Base-by-base conservation (phyloP, 306 rosid genomes). In the Malus domestica region DNA sequence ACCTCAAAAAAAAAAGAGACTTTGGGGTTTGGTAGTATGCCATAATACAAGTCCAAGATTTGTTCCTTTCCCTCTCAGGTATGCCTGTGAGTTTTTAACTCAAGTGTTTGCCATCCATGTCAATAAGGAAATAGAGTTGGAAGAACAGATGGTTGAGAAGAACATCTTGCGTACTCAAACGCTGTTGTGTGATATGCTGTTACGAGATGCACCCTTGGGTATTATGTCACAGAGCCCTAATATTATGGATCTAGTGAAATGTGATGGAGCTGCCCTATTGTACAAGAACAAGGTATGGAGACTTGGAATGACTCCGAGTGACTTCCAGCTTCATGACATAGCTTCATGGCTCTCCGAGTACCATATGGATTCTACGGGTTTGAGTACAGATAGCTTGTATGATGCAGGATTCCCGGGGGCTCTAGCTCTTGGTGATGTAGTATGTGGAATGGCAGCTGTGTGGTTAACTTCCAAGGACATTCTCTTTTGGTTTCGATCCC, bases 61-160 rank as follows among this genome's bases (percentile, higher is more conserved):
- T 80, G 92, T 95, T 79, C 96, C 98, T 23, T 95, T 95, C 85
- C 98, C 98, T 81, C 97, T 95, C 64, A 85, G 98, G 83, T 95
- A 92, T 87, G 98, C 98, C 67, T 95, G 98, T 79, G 98, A 95
- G 75, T 95, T 95, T 64, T 89, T 95, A 75, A 88, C 96, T 70
- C 98, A 95, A 86, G 98, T 92, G 49, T 95, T 95, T 89, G 95
- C 95, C 76, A 89, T 95, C 80, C 97, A 95, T 84, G 97, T 95
- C 80, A 90, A 90, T 81, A 95, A 86, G 85, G 98, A 92, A 83
- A 46, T 92, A 42, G 97, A 95, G 82, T 80, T 95, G 73, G 97
- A 92, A 80, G 79, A 72, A 82, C 98, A 95, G 84, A 87, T 88
- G 30, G 74, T 89, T 68, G 98, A 95, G 86, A 95, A 92, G 86